phyloP scores from a whole-genome alignment of 78 protist genomes.

The Emiliania huxleyi region DNA sequence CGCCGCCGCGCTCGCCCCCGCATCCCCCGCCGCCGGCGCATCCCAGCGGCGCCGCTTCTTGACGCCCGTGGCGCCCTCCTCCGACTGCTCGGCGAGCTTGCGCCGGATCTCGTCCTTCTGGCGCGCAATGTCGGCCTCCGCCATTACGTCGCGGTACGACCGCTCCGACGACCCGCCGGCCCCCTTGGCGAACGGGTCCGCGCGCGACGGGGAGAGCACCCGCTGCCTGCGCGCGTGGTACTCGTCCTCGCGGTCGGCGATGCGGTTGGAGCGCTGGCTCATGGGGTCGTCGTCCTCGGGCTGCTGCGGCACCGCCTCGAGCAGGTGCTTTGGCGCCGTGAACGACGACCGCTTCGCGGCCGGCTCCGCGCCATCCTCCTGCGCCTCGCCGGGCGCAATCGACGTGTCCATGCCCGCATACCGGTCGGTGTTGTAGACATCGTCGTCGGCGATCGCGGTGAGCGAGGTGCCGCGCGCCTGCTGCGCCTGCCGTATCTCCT shows the following conservation, averaged over 20 bases:
- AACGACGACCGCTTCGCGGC: background rate
- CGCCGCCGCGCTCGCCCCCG: too few species aligned
- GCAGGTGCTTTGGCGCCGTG: conserved; percentile 12
- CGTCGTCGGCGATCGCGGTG: background rate
- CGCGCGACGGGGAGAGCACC: conserved; percentile 67
- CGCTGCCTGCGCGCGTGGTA: conserved; percentile 61
- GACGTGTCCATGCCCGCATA: background rate
- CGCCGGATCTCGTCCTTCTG: background rate
- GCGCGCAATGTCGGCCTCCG: background rate
- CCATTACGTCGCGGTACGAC: conserved; percentile 39
- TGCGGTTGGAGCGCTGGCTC: background rate
- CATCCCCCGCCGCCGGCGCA: background rate
- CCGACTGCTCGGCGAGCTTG: background rate
- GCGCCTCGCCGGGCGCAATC: background rate
- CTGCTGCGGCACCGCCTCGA: background rate
- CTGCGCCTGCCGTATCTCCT: background rate
- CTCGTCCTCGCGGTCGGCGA: conserved; percentile 55
- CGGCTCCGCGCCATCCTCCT: background rate
- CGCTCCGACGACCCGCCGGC: background rate
- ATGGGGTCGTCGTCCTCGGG: background rate
- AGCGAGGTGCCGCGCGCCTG: background rate
- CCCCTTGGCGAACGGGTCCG: conserved; percentile 55
- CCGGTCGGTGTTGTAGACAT: background rate
- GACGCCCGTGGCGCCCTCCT: background rate
- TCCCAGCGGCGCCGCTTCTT: conserved; percentile 33